phyloP scores from a whole-genome alignment of 2,329 filamentous ascomycete species.

The Diaporthe velutina region DNA sequence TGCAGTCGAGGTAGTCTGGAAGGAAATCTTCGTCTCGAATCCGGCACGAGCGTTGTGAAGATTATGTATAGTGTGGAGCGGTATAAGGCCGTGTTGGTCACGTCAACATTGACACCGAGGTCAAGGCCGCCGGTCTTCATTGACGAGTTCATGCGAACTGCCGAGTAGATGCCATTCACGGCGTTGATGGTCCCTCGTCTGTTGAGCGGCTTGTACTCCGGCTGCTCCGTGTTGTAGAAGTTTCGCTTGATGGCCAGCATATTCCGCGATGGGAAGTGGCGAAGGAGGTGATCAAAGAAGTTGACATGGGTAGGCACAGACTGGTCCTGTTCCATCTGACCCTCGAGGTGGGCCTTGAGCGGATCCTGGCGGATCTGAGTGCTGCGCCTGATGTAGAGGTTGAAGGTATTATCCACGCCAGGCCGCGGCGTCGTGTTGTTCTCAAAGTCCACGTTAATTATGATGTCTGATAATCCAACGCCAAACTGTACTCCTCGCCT shows the following conservation, averaged over 20 bases:
- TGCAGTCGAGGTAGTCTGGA: background rate
- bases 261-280: slow-evolving; percentile 78
- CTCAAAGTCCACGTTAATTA: slow-evolving; percentile 81
- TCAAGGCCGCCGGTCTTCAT: slow-evolving; percentile 63
- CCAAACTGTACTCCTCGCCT: too few relatives aligned
- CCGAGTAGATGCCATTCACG: slow-evolving; percentile 90
- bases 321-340: slow-evolving; percentile 71
- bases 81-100: slow-evolving; percentile 94
- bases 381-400: slow-evolving; percentile 73
- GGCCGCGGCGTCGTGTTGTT: slow-evolving; percentile 51
- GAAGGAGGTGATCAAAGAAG: slow-evolving; percentile 90
- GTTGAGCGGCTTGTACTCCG: slow-evolving; percentile 68
- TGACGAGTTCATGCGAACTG: slow-evolving; percentile 78
- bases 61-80: too few relatives aligned
- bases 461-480: too few relatives aligned
- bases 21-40: background rate
- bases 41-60: background rate
- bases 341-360: slow-evolving; percentile 75
- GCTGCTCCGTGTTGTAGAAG: slow-evolving; percentile 74
- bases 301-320: slow-evolving; percentile 83
- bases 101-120: slow-evolving; percentile 88
- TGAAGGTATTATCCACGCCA: slow-evolving; percentile 63
- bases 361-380: slow-evolving; percentile 76
- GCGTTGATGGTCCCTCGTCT: slow-evolving; percentile 68
- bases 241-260: slow-evolving; percentile 83